A percentile compares a stretch with the other conserved stretches of the same genome.
Evolutionary conservation across 1,284 basidiomycete genomes (phyloP).

Genomic region (Heterobasidion irregulare): DNA sequence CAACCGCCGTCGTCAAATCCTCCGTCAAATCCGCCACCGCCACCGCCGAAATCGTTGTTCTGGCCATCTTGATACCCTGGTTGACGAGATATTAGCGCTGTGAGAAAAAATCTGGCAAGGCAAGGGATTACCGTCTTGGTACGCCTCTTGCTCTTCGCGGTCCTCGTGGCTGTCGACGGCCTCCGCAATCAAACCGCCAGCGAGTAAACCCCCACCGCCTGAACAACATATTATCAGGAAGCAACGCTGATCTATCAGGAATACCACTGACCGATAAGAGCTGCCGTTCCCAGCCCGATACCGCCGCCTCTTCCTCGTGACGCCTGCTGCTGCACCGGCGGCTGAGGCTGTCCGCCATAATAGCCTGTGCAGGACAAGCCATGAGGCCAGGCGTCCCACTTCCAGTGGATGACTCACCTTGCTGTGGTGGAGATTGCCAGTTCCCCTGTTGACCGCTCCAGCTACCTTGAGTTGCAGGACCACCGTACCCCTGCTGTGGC

Average conservation of each 20-base stretch:
- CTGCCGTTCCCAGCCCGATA: conserved; percentile 33
- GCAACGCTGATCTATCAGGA: neutral
- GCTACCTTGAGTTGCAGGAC: conserved; percentile 6
- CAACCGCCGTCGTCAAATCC: neutral
- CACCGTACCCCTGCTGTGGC: conserved; percentile 15
- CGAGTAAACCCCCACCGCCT: conserved; percentile 54
- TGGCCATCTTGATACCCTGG: conserved; percentile 18
- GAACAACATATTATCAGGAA: neutral
- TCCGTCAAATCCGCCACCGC: conserved; percentile 11
- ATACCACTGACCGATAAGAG: conserved; percentile 27
- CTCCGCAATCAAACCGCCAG: conserved; percentile 44
- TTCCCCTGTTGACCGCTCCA: conserved; percentile 4
- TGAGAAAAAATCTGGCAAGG: neutral
- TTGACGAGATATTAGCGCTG: conserved; percentile 7
- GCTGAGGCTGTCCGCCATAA: conserved; percentile 17
- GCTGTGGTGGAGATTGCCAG: conserved; percentile 9
- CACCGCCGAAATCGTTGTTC: conserved; percentile 11
- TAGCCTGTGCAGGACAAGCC: conserved; percentile 17
- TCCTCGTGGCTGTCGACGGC: conserved; percentile 39
- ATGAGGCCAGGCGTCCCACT: neutral
- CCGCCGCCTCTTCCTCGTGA: conserved; percentile 26
- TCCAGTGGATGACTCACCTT: conserved; percentile 4
- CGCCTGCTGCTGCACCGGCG: conserved; percentile 22
- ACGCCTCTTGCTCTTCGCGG: conserved; percentile 26
- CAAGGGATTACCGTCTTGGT: conserved; percentile 15